Conservation (phyloP, 805 yeast genomes). For the Ogataea chonburiensis region DNA sequence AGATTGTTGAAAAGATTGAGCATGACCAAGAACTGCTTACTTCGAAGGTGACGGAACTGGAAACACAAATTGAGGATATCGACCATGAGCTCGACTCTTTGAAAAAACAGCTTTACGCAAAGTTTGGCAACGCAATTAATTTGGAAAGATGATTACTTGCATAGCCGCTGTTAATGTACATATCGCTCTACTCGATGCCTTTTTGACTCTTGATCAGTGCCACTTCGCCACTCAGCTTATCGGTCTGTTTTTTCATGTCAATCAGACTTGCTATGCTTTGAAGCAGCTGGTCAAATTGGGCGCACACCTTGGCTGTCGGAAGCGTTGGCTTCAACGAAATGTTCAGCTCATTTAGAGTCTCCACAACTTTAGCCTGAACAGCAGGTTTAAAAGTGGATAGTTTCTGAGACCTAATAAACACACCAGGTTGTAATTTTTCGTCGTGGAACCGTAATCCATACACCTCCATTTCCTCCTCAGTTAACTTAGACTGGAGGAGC, state of each 20-base stretch:
- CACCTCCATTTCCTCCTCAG: slow-evolving; percentile 76
- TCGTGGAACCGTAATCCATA: slow-evolving; percentile 81
- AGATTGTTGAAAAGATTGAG: slow-evolving; percentile 70
- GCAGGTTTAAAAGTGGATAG: slow-evolving; percentile 78
- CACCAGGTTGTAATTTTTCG: slow-evolving; percentile 77
- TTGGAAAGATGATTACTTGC: slow-evolving; percentile 54
- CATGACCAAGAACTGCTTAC: slow-evolving; percentile 55
- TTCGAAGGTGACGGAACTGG: slow-evolving; percentile 44
- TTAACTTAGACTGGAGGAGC: slow-evolving; percentile 53
- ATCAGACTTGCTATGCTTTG: slow-evolving; percentile 67
- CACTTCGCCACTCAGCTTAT: slow-evolving; percentile 81
- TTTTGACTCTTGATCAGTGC: slow-evolving; percentile 42
- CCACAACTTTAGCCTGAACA: slow-evolving; percentile 57
- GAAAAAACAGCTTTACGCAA: slow-evolving; percentile 76
- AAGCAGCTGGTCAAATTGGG: slow-evolving; percentile 72
- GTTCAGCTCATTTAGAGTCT: slow-evolving; percentile 72
- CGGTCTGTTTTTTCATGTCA: slow-evolving; percentile 83
- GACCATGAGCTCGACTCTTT: slow-evolving; percentile 56
- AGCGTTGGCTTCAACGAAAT: slow-evolving; percentile 80
- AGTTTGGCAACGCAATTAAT: slow-evolving; percentile 87
- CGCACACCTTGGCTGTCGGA: slow-evolving; percentile 78
- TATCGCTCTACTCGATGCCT: slow-evolving; percentile 22
- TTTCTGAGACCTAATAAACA: slow-evolving; percentile 73
- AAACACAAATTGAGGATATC: slow-evolving; percentile 47
- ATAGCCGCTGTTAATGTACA: slow-evolving; percentile 10